Evolutionary conservation across 2,329 filamentous ascomycete species (phyloP).

Genomic region (Colletotrichum gloeosporioides): DNA sequence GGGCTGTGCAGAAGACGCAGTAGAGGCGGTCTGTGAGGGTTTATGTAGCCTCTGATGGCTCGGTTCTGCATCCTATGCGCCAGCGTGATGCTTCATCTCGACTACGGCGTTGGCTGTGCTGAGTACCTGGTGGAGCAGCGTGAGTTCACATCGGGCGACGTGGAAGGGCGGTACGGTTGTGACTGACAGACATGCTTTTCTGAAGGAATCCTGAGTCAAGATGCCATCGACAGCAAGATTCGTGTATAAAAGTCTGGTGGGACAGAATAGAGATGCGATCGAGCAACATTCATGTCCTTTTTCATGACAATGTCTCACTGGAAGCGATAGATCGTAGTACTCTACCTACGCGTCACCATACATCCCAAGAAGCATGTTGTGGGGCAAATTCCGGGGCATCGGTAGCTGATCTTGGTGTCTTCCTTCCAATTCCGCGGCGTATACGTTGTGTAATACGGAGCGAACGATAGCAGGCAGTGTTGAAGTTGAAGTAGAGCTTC

Average conservation of each 20-base stretch:
- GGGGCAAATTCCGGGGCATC: no score
- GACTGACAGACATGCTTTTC: background rate
- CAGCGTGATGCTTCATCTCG: background rate
- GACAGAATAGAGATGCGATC: background rate
- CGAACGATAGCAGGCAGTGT: accelerated
- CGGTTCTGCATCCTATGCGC: accelerated
- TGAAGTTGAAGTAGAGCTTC: background rate
- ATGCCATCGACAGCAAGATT: accelerated
- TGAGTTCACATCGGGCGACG: no score
- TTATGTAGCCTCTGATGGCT: background rate
- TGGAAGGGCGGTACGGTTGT: no score
- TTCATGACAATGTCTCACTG: background rate
- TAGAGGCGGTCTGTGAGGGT: accelerated
- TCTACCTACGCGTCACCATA: background rate
- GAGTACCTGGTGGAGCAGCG: no score
- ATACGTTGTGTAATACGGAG: accelerated
- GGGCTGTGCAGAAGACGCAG: background rate
- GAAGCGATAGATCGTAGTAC: background rate
- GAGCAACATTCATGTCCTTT: no score
- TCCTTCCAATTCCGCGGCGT: accelerated
- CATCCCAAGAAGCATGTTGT: background rate
- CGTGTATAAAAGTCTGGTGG: accelerated
- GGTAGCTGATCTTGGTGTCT: background rate
- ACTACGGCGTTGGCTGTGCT: accelerated
- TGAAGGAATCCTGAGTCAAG: accelerated